These are phyloP conservation scores for Blastobotrys proliferans DNA, from an alignment of 1,139 yeast species.

Conservation along the genomic window DNA sequence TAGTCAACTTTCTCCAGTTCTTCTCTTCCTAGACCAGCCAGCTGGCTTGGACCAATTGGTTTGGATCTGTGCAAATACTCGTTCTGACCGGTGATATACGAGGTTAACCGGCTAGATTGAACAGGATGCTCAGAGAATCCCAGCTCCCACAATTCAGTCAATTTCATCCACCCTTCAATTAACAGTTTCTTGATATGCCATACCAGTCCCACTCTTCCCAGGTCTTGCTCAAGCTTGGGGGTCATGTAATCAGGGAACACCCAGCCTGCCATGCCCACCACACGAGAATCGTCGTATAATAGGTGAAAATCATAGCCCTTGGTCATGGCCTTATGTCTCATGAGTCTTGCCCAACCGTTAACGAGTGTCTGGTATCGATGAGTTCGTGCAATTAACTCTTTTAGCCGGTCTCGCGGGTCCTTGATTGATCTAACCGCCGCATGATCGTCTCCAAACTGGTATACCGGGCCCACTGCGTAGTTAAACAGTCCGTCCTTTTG, in stretches of 20 bases:
- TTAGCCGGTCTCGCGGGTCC: slow-evolving; percentile 10
- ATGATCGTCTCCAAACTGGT: slow-evolving; percentile 7
- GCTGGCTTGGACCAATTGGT: too few species aligned
- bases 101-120: too few species aligned
- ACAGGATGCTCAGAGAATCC: too few species aligned
- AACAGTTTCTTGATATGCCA: slow-evolving; percentile 1
- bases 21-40: slow-evolving; percentile 1
- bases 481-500: slow-evolving; percentile 8
- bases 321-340: neutral
- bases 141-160: too few species aligned
- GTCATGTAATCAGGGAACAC: slow-evolving; percentile 15
- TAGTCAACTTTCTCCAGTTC: slow-evolving; percentile 5
- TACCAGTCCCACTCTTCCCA: slow-evolving; percentile 9
- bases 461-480: slow-evolving; percentile 3
- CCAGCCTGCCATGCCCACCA: slow-evolving; percentile 13
- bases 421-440: neutral
- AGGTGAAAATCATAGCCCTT: slow-evolving; percentile 5
- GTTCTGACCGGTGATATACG: too few species aligned
- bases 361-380: slow-evolving; percentile 6
- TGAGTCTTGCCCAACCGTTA: slow-evolving; percentile 3
- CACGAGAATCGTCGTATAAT: neutral
- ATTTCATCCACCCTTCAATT: too few species aligned
- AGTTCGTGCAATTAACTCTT: slow-evolving; percentile 6
- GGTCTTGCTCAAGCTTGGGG: slow-evolving; percentile 8
- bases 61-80: too few species aligned